Base-by-base conservation (phyloP, 768 basidiomycete genomes). In the Pleurotus djamor region DNA sequence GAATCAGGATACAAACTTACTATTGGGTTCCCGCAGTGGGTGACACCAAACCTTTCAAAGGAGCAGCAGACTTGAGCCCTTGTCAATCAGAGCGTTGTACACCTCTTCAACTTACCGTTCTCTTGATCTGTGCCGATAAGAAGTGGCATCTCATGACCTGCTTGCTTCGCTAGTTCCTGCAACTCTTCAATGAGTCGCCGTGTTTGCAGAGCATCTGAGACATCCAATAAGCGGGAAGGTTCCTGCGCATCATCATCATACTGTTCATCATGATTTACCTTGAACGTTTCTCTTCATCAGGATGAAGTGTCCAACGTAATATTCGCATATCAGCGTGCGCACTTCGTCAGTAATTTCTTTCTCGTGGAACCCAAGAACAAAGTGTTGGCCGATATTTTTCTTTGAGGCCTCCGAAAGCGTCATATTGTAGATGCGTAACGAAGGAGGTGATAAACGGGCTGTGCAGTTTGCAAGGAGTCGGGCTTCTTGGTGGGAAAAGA, bases 111-210 rank as follows among this genome's bases (percentile, higher is more conserved):
- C 62, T 43, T 52, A 83, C 88, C 89, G 64, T 88, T 88, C 66
- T 91, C 89, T 68, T 89, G 89, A 72, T 90, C 88, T 14, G 81
- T 89, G 1, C 88, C 88, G 45, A 89, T 83, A 65, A 89, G 74
- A 28, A 90, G 72, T 0, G 86, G 88, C 6, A 63, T 70, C 10
- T 65, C 61, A 52, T 90, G 88, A 0, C 87, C 83, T 1, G 82
- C 76, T 32, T 82, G 76, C 59, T 78, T 80, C 3, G 89, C 87
- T 9, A 86, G 65, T 28, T 64, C 62, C 64, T 89, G 88, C 37
- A 90, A 67, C 38, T 77, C 73, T 28, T 67, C 69, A 4, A 87
- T 71, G 12, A 90, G 71, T 9, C 60, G 61, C 3, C 79, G 76
- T 0, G 83, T 75, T 63, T 89, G 86, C 43, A 71, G 68, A 13